Evolutionary conservation across 257 asterid species (phyloP).

Genomic region (Paulownia fortunei): DNA sequence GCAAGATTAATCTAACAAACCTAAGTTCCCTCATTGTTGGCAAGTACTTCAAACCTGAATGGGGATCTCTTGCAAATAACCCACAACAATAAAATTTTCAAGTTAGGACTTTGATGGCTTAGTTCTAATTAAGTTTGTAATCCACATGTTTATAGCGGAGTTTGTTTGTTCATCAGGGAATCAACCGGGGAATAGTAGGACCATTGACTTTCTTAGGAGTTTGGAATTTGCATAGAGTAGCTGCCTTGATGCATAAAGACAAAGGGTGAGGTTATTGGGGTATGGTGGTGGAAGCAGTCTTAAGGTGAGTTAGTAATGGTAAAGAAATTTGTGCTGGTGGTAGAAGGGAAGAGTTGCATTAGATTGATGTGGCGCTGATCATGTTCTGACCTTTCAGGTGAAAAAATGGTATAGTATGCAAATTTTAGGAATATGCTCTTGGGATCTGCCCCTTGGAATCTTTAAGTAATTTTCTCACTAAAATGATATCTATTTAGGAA

Average conservation of each 20-base stretch:
- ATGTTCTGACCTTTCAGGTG: background rate
- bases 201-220: background rate
- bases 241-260: background rate
- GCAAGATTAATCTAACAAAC: background rate
- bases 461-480: background rate
- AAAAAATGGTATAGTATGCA: background rate
- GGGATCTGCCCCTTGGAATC: background rate
- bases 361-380: background rate
- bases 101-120: background rate
- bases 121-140: background rate
- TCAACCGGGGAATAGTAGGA: background rate
- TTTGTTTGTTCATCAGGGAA: background rate
- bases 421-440: background rate
- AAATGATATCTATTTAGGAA: background rate
- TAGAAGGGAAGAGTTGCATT: background rate
- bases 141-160: background rate
- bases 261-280: background rate
- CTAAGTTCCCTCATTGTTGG: background rate
- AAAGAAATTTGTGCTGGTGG: background rate
- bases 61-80: background rate
- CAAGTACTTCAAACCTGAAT: background rate
- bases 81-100: background rate
- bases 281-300: background rate
- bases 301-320: background rate
- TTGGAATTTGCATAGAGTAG: background rate